Base-by-base conservation (phyloP, 2,329 filamentous ascomycete species). In the Alternaria burnsii region DNA sequence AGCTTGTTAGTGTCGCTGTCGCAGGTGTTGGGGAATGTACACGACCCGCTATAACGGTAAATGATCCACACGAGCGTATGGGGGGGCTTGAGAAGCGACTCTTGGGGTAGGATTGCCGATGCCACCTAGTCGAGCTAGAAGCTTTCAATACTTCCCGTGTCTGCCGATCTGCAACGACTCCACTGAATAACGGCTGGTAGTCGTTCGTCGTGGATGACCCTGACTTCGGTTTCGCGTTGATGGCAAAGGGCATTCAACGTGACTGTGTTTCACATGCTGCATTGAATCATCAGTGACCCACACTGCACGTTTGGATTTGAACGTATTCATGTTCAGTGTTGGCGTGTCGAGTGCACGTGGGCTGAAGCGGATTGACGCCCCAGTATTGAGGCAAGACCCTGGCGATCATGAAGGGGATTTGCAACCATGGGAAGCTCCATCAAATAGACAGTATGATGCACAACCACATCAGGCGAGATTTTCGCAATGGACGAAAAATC, bases 91-190 rank as follows among this genome's bases (percentile, higher is more conserved):
- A 18, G 28, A 34, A 48, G 44, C 28, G n/a, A 48, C 44, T n/a
- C 44, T 48, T 48, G 44, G 54, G 22, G 22, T 42, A 52, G 46
- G 28, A 22, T 43, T 44, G 54, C 38, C 46, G 38, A 52, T 41
- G 16, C 34, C 16, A 57, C 16, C n/a, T 30, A 42, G 38, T 28
- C 30, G n/a, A 50, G 46, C 22, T 44, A 52, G 46, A 24, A 38
- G 26, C 14, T 7, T 44, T 40, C 12, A 22, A 16, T 38, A 12
- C 38, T 42, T 43, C 47, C 36, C 38, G 30, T 30, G n/a, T 28
- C 30, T 57, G 47, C 41, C 30, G 38, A 52, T 57, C 54, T 52
- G 30, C 36, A 36, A 41, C 28, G 12, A 16, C 38, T 51, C 28
- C 38, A 20, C 30, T 43, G 54, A n/a, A 14, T 8, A 24, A 34